Base-by-base conservation (phyloP, 495 filamentous ascomycete species). In the Podospora comata region DNA sequence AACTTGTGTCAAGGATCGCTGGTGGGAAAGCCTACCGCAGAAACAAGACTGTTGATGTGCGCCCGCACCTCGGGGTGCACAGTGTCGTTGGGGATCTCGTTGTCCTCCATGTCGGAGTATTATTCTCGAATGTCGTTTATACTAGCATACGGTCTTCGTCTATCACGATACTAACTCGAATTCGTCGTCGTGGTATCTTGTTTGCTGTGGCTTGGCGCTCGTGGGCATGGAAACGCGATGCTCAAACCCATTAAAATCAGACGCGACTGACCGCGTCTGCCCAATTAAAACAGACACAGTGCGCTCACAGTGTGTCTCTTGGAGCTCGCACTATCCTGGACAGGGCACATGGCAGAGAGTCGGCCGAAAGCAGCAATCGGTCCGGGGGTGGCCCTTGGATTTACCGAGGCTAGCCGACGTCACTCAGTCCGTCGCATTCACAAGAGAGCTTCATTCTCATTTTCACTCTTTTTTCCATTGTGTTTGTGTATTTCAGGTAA, bases 31-130 rank as follows among this genome's bases (percentile, higher is more conserved):
- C 91, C 75, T 85, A 97, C 93, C 67, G 94, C 94, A 68, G 91
- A 91, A 66, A 96, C 92, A 64, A 98, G 87, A 80, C 91, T 94
- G 80, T 91, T 93, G 72, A 98, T 88, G 81, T 97, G 89, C 30
- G 92, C 92, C 71, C 92, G 89, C 72, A 96, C 92, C 77, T 97
- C 91, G 67, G 92, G 92, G 75, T 97, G 93, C 39, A 95, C 86
- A 59, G 87, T 81, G 75, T 86, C 85, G 71, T 72, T 83, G 74
- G 58, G 64, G 68, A 73, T 80, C 60, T 87, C 82, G 68, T 75
- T 74, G 67, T 82, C 76, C 73, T 86, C 83, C 84, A 85, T 87
- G 54, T 74, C 78, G 71, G 67, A 32, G 65, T 69, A 27, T 64
- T 65, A 76, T 68, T 62, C 68, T 66, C 62, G 15, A 19, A 30